Percentiles rank a stretch among this genome's conserved stretches.
phyloP scores from a whole-genome alignment of 2,329 filamentous ascomycete species.

The Xylogone sp. region DNA sequence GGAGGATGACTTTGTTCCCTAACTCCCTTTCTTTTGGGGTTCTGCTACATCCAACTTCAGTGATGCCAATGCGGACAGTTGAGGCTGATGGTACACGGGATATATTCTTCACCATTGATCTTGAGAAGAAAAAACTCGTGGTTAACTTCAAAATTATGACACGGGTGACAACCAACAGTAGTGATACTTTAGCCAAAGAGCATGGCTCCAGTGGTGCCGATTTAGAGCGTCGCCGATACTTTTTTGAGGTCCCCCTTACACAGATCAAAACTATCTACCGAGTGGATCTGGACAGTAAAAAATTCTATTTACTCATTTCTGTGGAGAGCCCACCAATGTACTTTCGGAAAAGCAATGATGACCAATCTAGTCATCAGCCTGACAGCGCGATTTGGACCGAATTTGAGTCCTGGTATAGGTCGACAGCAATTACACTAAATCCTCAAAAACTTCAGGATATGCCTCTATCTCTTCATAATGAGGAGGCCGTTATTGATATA shows the following conservation, averaged over 20 bases:
- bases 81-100: conserved; percentile 11
- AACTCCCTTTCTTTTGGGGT: conserved; percentile 58
- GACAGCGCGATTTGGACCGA: conserved; percentile 47
- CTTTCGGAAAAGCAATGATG: conserved; percentile 27
- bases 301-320: conserved; percentile 41
- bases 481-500: conserved; percentile 52
- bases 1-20: conserved; percentile 38
- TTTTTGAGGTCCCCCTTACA: conserved; percentile 32
- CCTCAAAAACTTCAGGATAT: conserved; percentile 29
- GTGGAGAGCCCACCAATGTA: conserved; percentile 41
- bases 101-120: conserved; percentile 35
- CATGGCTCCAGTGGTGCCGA: neutral
- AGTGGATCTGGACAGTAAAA: conserved; percentile 26
- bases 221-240: conserved; percentile 20
- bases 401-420: conserved; percentile 56
- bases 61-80: conserved; percentile 56
- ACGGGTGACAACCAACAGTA: neutral
- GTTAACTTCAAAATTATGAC: conserved; percentile 34
- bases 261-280: conserved; percentile 43
- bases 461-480: conserved; percentile 44
- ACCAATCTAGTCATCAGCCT: conserved; percentile 36
- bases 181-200: neutral
- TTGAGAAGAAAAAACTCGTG: conserved; percentile 35
- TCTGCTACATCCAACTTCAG: conserved; percentile 45
- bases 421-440: conserved; percentile 56